Evolutionary conservation across 352 stramenopile species (phyloP), one percentile per base, ranked within the genome.

Genomic region (Globisporangium okanoganense): DNA sequence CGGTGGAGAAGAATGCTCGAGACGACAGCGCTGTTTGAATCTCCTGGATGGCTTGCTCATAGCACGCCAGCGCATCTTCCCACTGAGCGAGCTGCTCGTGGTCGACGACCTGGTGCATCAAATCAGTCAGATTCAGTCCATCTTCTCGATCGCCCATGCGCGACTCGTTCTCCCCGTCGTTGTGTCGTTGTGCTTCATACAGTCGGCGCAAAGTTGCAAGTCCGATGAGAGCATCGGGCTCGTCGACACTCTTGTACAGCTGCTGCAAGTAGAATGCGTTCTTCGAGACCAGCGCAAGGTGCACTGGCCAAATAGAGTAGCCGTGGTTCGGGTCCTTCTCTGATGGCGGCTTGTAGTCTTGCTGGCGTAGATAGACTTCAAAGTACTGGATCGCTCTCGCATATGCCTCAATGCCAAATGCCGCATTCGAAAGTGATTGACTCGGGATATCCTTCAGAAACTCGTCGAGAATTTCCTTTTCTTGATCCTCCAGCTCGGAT

Each of bases 351-450:
- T 45, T 52, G n/a, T 38, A 38, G 22, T 82, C 66, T 61, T 87
- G 74, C 55, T 90, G 80, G 3, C 82, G 80, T 44, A 92, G 58
- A 56, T 82, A 73, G 8, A 82, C 69, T 68, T 92, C 82, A 64
- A 88, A 92, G 58, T 90, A 92, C 62, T 89, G 82, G 50, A 90
- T 83, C 38, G 80, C 79, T 18, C 82, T 75, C 7, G 82, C 82
- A 66, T 83, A 88, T 1, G 82, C 82, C 60, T 85, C 82, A 25
- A 92, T 86, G 38, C 76, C 72, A 58, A 79, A 90, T 31, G 82
- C 82, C 1, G 82, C 82, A 41, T 81, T 87, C 20, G 82, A 92
- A n/a, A 92, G 66, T 16, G 75, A 72, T 38, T 69, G 72, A 50
- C 73, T 85, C 5, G 82, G 78, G 25, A 92, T 92, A 31, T 77